Conservation (phyloP, 768 basidiomycete species). For the Daedalea quercina region DNA sequence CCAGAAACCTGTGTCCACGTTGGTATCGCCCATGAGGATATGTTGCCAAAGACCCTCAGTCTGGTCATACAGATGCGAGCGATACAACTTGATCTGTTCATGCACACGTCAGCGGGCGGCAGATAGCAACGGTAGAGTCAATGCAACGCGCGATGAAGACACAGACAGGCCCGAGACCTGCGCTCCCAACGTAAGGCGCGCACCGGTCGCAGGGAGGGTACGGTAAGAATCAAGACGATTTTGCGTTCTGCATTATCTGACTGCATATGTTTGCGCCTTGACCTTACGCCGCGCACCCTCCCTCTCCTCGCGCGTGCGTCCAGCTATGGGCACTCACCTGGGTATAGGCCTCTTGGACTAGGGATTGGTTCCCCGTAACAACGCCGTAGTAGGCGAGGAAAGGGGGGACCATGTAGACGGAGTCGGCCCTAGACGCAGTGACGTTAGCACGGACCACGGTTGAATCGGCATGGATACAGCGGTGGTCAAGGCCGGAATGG, state of each 20-base stretch:
- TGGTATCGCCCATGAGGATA: slow-evolving; percentile 47
- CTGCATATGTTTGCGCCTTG: too few relatives aligned
- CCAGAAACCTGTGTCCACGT: slow-evolving; percentile 69
- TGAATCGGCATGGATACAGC: neutral
- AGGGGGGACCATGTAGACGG: slow-evolving; percentile 79
- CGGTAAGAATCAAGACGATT: too few relatives aligned
- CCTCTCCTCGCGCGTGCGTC: too few relatives aligned
- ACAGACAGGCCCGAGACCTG: too few relatives aligned
- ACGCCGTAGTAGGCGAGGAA: slow-evolving; percentile 85
- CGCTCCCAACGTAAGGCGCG: too few relatives aligned
- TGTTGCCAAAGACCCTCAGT: slow-evolving; percentile 70
- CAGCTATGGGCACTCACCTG: slow-evolving; percentile 29
- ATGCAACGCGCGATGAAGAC: too few relatives aligned
- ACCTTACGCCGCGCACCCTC: too few relatives aligned
- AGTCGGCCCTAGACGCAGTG: slow-evolving; percentile 54
- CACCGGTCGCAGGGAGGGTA: too few relatives aligned
- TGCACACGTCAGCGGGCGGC: slow-evolving; percentile 18
- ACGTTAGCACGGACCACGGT: neutral
- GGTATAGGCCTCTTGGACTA: slow-evolving; percentile 58
- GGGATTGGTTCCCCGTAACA: slow-evolving; percentile 44
- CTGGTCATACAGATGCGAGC: slow-evolving; percentile 52
- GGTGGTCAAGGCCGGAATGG: neutral
- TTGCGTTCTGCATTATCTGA: too few relatives aligned
- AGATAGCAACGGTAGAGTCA: too few relatives aligned
- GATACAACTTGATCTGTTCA: slow-evolving; percentile 52